phyloP scores from a whole-genome alignment of 2,329 filamentous ascomycete genomes.

The Sporothrix sp. region DNA sequence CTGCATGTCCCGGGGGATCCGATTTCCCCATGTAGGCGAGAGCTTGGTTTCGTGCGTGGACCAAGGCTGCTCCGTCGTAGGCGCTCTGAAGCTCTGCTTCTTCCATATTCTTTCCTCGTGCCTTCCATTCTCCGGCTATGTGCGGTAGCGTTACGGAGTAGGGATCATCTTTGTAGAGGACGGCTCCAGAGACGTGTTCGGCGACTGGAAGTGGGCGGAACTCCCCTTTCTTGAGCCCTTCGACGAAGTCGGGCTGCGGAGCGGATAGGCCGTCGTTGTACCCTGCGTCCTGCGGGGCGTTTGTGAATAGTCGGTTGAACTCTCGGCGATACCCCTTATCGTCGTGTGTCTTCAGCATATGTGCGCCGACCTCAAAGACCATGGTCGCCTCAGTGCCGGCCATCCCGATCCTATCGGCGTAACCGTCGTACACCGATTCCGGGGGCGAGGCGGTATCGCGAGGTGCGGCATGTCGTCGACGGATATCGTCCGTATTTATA shows the following conservation, averaged over 20 bases:
- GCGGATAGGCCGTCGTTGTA: constrained; percentile 22
- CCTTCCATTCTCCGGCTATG: constrained; percentile 22
- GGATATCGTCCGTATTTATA: constrained; percentile 16
- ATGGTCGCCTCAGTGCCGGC: constrained; percentile 18
- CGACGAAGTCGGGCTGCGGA: constrained; percentile 23
- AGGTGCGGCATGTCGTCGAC: constrained; percentile 7
- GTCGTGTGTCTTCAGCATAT: constrained; percentile 18
- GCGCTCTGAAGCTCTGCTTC: constrained; percentile 7
- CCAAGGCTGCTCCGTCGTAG: too few relatives aligned
- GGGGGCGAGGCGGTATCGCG: constrained; percentile 15
- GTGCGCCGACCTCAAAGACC: constrained; percentile 9
- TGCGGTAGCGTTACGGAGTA: constrained; percentile 23
- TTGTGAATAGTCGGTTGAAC: too few relatives aligned
- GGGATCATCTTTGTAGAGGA: constrained; percentile 9
- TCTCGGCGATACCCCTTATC: too few relatives aligned
- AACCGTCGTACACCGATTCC: constrained; percentile 15
- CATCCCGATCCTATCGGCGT: constrained; percentile 10
- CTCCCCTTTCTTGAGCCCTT: constrained; percentile 21
- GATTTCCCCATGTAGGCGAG: constrained; percentile 17
- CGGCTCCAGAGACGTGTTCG: constrained; percentile 11
- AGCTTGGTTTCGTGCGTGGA: too few relatives aligned
- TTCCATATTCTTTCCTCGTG: constrained; percentile 10
- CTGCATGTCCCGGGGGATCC: constrained; percentile 17
- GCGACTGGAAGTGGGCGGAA: too few relatives aligned
- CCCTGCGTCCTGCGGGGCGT: constrained; percentile 15